A percentile compares a stretch with the other conserved stretches of the same genome.
Conservation (phyloP, 495 filamentous ascomycete species). For the Hypoxylon perforatum region DNA sequence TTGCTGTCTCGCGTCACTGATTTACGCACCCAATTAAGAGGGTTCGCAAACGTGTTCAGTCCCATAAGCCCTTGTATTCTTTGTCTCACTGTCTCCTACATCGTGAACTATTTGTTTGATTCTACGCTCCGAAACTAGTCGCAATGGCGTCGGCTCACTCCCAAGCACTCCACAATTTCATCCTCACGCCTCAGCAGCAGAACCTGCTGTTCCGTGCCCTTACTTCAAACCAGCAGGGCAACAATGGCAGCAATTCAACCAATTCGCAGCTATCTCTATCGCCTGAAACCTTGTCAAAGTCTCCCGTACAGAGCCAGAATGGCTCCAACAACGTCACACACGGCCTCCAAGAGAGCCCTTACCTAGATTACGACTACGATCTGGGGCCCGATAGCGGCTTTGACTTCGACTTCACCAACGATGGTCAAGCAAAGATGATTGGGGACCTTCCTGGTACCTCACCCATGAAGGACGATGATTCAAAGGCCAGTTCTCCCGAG, state of each 20-base stretch:
- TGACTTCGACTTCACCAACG: conserved; percentile 75
- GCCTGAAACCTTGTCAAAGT: conserved; percentile 64
- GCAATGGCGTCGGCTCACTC: conserved; percentile 58
- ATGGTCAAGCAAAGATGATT: conserved; percentile 76
- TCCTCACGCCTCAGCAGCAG: conserved; percentile 86
- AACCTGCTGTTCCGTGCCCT: conserved; percentile 88
- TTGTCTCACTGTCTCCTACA: conserved; percentile 6
- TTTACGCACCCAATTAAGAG: conserved; percentile 29
- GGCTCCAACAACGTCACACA: conserved; percentile 45
- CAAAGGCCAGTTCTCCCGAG: conserved; percentile 66
- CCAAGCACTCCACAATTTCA: conserved; percentile 54
- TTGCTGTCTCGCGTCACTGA: conserved; percentile 22
- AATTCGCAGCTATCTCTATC: conserved; percentile 60
- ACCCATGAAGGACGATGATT: conserved; percentile 45
- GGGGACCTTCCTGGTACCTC: conserved; percentile 74
- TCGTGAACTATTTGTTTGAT: conserved; percentile 44
- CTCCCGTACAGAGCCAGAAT: conserved; percentile 56
- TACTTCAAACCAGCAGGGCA: conserved; percentile 71
- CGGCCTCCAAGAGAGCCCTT: conserved; percentile 77
- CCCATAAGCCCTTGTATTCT: conserved; percentile 17
- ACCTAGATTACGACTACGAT: conserved; percentile 80
- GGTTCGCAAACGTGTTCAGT: conserved; percentile 23
- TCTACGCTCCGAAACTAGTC: conserved; percentile 49
- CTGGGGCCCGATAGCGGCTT: conserved; percentile 63
- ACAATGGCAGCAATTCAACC: conserved; percentile 45